Evolutionary conservation across 2,329 filamentous ascomycete genomes (phyloP).

Genomic region (Diaporthe humulicola): DNA sequence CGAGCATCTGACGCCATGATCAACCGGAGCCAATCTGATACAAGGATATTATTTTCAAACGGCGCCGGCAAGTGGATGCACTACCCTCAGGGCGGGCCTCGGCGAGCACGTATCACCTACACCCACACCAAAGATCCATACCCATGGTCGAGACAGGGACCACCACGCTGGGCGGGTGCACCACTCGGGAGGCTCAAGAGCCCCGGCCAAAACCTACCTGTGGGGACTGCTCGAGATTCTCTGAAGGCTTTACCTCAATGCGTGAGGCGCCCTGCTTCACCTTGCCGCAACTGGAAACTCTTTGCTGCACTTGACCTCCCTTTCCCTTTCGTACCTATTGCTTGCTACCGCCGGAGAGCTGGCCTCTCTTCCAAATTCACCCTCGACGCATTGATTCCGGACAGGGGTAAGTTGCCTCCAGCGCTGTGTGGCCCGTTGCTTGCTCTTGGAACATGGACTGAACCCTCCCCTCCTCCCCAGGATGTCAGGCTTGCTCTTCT

Average conservation of each 20-base stretch:
- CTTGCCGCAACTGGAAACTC: slow-evolving; percentile 50
- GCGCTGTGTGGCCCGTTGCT: slow-evolving; percentile 41
- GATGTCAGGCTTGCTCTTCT: slow-evolving; percentile 38
- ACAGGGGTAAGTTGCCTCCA: slow-evolving; percentile 41
- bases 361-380: slow-evolving; percentile 43
- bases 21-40: slow-evolving; percentile 53
- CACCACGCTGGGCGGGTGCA: slow-evolving; percentile 41
- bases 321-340: slow-evolving; percentile 31
- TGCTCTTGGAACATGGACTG: slow-evolving; percentile 45
- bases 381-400: slow-evolving; percentile 37
- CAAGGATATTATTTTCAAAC: slow-evolving; percentile 48
- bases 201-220: slow-evolving; percentile 48
- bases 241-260: slow-evolving; percentile 46
- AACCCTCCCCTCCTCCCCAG: slow-evolving; percentile 41
- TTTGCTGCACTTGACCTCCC: slow-evolving; percentile 44
- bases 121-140: slow-evolving; percentile 43
- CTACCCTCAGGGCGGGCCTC: slow-evolving; percentile 36
- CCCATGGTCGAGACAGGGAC: slow-evolving; percentile 45
- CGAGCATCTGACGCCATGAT: slow-evolving; percentile 56
- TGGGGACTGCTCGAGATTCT: slow-evolving; percentile 49
- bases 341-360: slow-evolving; percentile 41
- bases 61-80: slow-evolving; percentile 42
- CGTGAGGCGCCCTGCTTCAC: slow-evolving; percentile 50
- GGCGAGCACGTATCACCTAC: slow-evolving; percentile 40
- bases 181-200: slow-evolving; percentile 45